A percentile compares a stretch with the other conserved stretches of the same genome.
These are phyloP conservation scores for Hypsizygus marmoreus DNA, from an alignment of 768 basidiomycete species.

Conservation along the genomic window DNA sequence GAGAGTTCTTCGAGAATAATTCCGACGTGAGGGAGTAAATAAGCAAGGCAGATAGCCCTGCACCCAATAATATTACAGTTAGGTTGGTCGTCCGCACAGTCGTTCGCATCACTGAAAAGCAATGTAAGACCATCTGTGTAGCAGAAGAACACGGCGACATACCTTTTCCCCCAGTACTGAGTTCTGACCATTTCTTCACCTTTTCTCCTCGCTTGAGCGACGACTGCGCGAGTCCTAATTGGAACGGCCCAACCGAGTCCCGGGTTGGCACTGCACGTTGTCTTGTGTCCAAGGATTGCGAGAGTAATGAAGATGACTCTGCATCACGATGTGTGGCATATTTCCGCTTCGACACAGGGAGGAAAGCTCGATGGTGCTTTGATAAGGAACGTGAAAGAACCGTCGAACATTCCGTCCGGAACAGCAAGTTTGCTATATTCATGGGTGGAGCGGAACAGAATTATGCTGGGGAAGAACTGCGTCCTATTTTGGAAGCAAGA, in stretches of 20 bases:
- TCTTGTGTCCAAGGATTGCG: constrained; percentile 65
- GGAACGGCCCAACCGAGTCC: constrained; percentile 78
- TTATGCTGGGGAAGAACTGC: neutral
- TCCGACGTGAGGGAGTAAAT: constrained; percentile 81
- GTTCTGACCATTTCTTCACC: constrained; percentile 76
- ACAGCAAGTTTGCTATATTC: constrained; percentile 18
- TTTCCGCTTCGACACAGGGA: constrained; percentile 20
- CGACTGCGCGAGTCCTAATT: constrained; percentile 65
- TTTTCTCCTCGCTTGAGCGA: constrained; percentile 55
- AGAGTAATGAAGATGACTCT: constrained; percentile 53
- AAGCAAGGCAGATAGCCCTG: constrained; percentile 74
- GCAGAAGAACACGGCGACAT: constrained; percentile 16
- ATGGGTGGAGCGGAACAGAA: constrained; percentile 11
- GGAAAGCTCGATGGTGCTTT: constrained; percentile 5
- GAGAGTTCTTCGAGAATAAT: constrained; percentile 85
- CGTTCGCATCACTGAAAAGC: constrained; percentile 44
- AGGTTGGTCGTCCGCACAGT: constrained; percentile 52
- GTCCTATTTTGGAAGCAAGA: constrained; percentile 3
- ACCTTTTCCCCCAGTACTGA: constrained; percentile 80
- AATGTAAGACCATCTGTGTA: constrained; percentile 1
- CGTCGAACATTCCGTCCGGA: constrained; percentile 13
- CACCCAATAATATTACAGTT: constrained; percentile 71
- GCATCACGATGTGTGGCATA: constrained; percentile 53
- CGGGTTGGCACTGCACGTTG: constrained; percentile 45
- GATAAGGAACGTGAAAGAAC: constrained; percentile 7